phyloP scores from a whole-genome alignment of 2,329 filamentous ascomycete genomes.

The Aspergillus cejpii region DNA sequence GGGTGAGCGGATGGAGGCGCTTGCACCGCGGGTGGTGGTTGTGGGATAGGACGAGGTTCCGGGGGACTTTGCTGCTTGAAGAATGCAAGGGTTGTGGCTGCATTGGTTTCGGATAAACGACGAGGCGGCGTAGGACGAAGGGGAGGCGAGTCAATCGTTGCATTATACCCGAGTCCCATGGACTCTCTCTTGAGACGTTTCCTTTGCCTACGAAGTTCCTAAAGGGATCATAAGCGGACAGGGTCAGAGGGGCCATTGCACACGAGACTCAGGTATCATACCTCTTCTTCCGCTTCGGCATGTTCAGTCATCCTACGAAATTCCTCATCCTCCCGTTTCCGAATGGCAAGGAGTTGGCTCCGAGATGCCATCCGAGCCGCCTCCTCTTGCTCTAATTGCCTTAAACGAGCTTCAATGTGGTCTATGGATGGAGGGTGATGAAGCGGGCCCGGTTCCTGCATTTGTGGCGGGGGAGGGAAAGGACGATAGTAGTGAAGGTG shows the following conservation, averaged over 20 bases:
- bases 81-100: constrained; percentile 37
- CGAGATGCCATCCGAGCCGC: constrained; percentile 35
- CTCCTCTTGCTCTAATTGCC: constrained; percentile 38
- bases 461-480: constrained; percentile 24
- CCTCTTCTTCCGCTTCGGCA: constrained; percentile 39
- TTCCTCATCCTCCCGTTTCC: constrained; percentile 38
- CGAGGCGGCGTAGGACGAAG: constrained; percentile 34
- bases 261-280: no score
- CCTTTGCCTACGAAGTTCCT: constrained; percentile 37
- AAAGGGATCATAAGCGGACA: neutral
- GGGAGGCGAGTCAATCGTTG: constrained; percentile 32
- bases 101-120: constrained; percentile 38
- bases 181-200: constrained; percentile 38
- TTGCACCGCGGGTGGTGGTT: constrained; percentile 23
- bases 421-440: constrained; percentile 27
- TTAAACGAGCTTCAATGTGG: constrained; percentile 35
- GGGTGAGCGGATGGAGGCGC: constrained; percentile 18
- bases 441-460: constrained; percentile 27
- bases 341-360: constrained; percentile 32
- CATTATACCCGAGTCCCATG: constrained; percentile 35
- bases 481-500: constrained; percentile 28
- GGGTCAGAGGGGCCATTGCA: neutral
- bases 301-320: constrained; percentile 37
- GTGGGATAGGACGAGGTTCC: constrained; percentile 29
- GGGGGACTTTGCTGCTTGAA: constrained; percentile 40